phyloP scores from a whole-genome alignment of 2,329 filamentous ascomycete species.

The Cryphonectria japonica region DNA sequence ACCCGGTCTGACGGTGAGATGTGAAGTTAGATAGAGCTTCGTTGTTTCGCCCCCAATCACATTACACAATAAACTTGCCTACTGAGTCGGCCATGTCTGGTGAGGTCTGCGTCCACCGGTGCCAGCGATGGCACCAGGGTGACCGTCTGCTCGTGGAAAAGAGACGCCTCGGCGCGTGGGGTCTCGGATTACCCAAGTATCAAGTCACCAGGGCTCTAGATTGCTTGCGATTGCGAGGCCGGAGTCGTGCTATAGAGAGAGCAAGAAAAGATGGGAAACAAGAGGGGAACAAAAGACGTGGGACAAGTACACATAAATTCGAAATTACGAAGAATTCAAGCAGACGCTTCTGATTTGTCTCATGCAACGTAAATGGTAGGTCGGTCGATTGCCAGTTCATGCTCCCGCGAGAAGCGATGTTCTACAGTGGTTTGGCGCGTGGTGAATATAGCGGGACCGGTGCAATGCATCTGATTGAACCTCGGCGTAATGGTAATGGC shows the following conservation, averaged over 20 bases:
- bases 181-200: conserved; percentile 14
- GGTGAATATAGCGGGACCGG: conserved; percentile 19
- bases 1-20: conserved; percentile 74
- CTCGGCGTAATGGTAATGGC: conserved; percentile 19
- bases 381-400: conserved; percentile 13
- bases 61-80: conserved; percentile 42
- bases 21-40: conserved; percentile 17
- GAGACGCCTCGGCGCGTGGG: conserved; percentile 7
- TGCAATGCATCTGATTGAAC: conserved; percentile 13
- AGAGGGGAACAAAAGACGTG: neutral
- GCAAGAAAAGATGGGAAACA: neutral
- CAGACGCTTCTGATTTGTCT: neutral
- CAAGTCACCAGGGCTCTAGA: conserved; percentile 2
- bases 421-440: conserved; percentile 23
- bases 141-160: conserved; percentile 14
- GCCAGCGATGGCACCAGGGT: conserved; percentile 22
- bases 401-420: conserved; percentile 15
- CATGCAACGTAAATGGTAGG: conserved; percentile 1
- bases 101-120: conserved; percentile 9
- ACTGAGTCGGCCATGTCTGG: conserved; percentile 56
- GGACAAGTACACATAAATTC: neutral
- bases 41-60: neutral
- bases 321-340: neutral
- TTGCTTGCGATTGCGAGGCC: neutral
- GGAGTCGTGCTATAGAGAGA: neutral